Evolutionary conservation across 1,284 basidiomycete genomes (phyloP), one percentile per base, ranked within the genome.

Genomic region (Porodaedalea pini): DNA sequence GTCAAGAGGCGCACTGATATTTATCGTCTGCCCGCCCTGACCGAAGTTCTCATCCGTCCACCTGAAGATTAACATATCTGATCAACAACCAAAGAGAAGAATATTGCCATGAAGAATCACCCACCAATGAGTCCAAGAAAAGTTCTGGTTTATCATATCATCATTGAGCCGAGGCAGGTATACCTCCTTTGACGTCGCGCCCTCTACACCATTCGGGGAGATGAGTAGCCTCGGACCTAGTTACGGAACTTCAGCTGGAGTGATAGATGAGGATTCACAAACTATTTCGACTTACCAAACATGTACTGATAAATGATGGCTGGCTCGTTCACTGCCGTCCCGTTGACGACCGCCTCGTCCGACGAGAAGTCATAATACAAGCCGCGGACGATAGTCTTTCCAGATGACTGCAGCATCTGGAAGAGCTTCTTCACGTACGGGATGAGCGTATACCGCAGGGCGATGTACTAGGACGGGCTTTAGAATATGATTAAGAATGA

Each of bases 311-410:
- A 70, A 15, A 70, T 62, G 37, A 75, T 68, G 1, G 61, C 34
- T 23, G 70, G 70, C 49, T 74, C 66, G 50, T 75, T 75, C 8
- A 31, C 50, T n/a, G 63, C 60, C 1, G 73, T 74, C n/a, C 59
- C 70, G 21, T 64, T 66, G 13, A 63, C 64, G 2, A 74, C 66
- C 47, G 67, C 64, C 2, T 68, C 65, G 51, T 73, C 73, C 19
- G 68, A 69, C 15, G 69, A 71, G 61, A 75, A 75, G 58, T 75
- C 72, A 57, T 68, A 71, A 57, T 71, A 75, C 4, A 75, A 63
- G 1, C 69, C 68, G n/a, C 72, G 65, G 69, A 75, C 70, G 36
- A 75, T 70, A 1, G 70, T 66, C 41, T 63, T 65, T n/a, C 73
- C 73, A 13, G 66, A 70, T 37, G 61, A 53, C 54, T 73, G 70